Evolutionary conservation across 345 rosid genomes (phyloP), one percentile per base, ranked within the genome.

Genomic region (Carallia pectinifolia): DNA sequence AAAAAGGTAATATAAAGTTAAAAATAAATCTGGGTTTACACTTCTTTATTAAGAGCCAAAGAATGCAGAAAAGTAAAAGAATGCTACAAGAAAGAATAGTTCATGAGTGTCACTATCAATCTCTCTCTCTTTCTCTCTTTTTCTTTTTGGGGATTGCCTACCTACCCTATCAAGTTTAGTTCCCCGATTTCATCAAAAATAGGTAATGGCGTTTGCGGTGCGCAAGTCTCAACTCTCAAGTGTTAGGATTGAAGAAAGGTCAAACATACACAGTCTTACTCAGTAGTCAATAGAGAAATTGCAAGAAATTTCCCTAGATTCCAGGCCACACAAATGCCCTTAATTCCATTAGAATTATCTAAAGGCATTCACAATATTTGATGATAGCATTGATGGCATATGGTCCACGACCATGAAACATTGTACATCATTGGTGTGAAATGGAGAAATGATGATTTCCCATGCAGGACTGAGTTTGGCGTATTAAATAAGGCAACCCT

Each of bases 381-480:
- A 16, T 33, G n/a, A n/a, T n/a, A 37, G n/a, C 64, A 79, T 80
- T 77, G 33, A 74, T 64, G 53, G 62, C 76, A 58, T 19, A 54
- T 81, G 83, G 77, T 67, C 83, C 81, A 59, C 64, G 72, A 31
- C 65, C 66, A 70, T 68, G 67, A 53, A 67, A 60, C 60, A 58
- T 65, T 15, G 7, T 13, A n/a, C 10, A 64, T 40, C 52, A 53
- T 61, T 50, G 73, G 76, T 69, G 66, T 75, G 79, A 71, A 77
- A 72, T 6, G 72, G 63, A 73, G 67, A 74, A 70, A 68, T 58
- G 23, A 33, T 59, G 18, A 56, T 52, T 58, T 38, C 39, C 62
- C 54, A 38, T 56, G 23, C 17, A 67, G 30, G 40, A n/a, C 4
- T 37, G 60, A 44, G 12, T 0, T 44, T 44, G 47, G 47, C 8